Base-by-base conservation (phyloP, 768 basidiomycete species). In the Pleurotus giganteus region DNA sequence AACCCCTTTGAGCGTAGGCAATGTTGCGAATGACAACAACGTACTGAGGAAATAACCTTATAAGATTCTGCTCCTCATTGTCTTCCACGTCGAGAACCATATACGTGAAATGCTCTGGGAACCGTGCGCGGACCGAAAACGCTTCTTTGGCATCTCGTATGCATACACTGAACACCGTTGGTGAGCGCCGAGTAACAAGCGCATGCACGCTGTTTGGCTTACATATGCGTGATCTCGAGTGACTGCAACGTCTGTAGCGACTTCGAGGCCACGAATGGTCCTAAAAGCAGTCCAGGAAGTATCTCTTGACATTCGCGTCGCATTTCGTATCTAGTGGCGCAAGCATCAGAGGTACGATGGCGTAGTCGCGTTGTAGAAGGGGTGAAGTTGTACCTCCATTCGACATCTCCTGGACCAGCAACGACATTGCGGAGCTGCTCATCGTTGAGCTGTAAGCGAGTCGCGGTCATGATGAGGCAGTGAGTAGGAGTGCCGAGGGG, bases 251-350 rank as follows among this genome's bases (percentile, higher is more conserved):
- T 83, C 12, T 87, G 80, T 24, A 92, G 73, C 0, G 88, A 87
- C 67, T 94, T 95, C 1, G 91, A 92, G 7, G 89, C 90, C 59
- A 90, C 88, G 58, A 94, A 92, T 2, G 94, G 93, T 0, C 94
- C 94, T 4, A 97, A 82, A 24, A 84, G 75, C 32, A 97, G 83
- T 15, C 84, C 84, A 23, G 91, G 88, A 0, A 91, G 75, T 59
- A 96, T 95, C 69, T 94, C 89, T 72, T 97, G 94, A 62, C 91
- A 93, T 63, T 95, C 89, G n/a, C 94, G 77, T 27, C 94, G 80
- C 94, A 97, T 95, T 71, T 96, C 94, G 64, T 97, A 97, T 63
- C 89, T 92, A 42, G n/a, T n/a, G n/a, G n/a, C n/a, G n/a, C n/a
- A n/a, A n/a, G n/a, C n/a, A n/a, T n/a, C n/a, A n/a, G n/a, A n/a